Base-by-base conservation (phyloP, 345 rosid genomes). In the Abelmoschus esculentus region DNA sequence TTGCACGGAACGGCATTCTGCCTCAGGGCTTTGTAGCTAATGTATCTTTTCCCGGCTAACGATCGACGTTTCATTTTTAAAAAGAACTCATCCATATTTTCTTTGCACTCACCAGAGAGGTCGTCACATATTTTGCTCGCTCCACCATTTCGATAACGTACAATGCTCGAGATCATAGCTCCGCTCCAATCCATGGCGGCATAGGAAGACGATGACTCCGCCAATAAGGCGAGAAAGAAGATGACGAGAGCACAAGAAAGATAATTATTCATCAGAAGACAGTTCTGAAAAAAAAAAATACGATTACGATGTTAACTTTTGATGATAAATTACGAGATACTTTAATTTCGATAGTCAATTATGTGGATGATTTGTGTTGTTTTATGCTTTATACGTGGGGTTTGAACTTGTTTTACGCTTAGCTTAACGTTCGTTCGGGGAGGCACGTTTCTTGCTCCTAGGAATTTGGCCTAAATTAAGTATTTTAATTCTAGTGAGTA, bases 21-120 rank as follows among this genome's bases (percentile, higher is more conserved):
- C 63, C 14, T 74, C 17, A 85, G 74, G 8, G 86, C 87, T 3
- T 38, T 67, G 63, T 87, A 85, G 75, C 91, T 83, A 15, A 87
- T 77, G 55, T 50, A 50, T 17, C 28, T 42, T 12, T 22, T 5
- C 5, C 3, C n/a, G 42, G 61, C 66, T 28, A 80, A 63, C 15
- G 22, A 38, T 12, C 83, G 70, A 1, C 79, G 66, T 13, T 26
- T 58, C 3, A 28, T 22, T 15, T 66, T 71, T 10, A 71, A 14
- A 72, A 32, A 50, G 71, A 40, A 50, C 46, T 67, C 60, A 17
- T 78, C 73, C 4, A 68, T 56, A 1, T 73, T n/a, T 3, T 29
- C 73, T 2, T 52, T 52, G 70, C 67, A 61, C 0, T 53, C 70
- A 1, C 78, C 73, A 6, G 67, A 61, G 1, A 64, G 22, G 1